Base-by-base conservation (phyloP, 176 grass and related monocot species). In the Melocanna baccifera region DNA sequence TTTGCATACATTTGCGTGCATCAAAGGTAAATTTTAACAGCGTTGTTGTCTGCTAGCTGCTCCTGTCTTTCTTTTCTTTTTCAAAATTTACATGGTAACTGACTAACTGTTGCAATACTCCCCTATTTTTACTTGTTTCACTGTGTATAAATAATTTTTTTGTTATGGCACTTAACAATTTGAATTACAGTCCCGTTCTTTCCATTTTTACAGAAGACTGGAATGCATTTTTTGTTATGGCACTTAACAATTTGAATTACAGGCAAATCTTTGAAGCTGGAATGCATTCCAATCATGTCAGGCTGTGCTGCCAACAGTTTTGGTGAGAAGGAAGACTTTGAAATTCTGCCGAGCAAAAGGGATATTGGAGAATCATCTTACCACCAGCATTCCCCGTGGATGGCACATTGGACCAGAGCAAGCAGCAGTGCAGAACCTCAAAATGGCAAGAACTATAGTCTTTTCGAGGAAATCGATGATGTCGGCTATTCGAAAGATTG, bases 311-410 rank as follows among this genome's bases (percentile, higher is more conserved):
- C 73, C 73, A 87, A 83, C 59, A 85, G 61, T 83, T 85, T 82
- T 86, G 47, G 83, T 12, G 65, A 79, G 23, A 87, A 79, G 30
- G 80, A 89, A 85, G 67, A 83, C 6, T 67, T 87, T 62, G 69
- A 83, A 52, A 28, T 93, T 87, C n/a, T 93, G 26, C 61, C 77
- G 10, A 73, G 71, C 74, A 88, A 89, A 73, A 87, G 61, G 76
- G 69, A 85, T 48, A 39, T 62, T 15, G 64, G 68, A 68, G 29
- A 84, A 76, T 83, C 84, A 67, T 83, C 83, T 81, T 87, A 57
- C 82, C 81, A 28, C 67, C 81, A 89, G 26, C 87, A 88, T 47
- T 91, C 88, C 32, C 76, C 77, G 66, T 96, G 94, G 88, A 91
- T 93, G 81, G 50, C 77, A 75, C 91, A 80, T 57, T 96, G 94